Evolutionary conservation across 495 filamentous ascomycete species (phyloP).

Genomic region (Talaromyces nanjingensis): DNA sequence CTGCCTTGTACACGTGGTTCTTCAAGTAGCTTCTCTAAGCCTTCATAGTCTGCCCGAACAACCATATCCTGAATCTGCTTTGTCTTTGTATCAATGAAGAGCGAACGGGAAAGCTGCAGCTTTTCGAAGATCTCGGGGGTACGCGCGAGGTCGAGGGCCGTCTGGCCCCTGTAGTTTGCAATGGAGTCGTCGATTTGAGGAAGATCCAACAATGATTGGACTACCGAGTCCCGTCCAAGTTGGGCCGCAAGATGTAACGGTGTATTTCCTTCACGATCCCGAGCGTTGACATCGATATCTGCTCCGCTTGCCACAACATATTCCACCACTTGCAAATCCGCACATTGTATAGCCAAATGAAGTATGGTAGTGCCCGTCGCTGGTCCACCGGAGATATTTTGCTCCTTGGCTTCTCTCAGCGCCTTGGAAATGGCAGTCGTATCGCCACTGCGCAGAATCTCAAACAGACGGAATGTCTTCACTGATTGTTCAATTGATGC

Average conservation of each 20-base stretch:
- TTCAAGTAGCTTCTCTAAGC: conserved; percentile 68
- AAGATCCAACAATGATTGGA: conserved; percentile 72
- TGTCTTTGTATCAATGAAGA: conserved; percentile 83
- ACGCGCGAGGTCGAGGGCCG: conserved; percentile 80
- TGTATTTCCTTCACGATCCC: conserved; percentile 89
- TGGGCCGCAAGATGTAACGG: conserved; percentile 82
- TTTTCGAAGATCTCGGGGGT: conserved; percentile 94
- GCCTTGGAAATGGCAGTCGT: conserved; percentile 84
- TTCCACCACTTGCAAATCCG: conserved; percentile 92
- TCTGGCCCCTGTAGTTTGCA: conserved; percentile 80
- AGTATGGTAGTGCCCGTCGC: conserved; percentile 80
- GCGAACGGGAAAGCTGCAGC: conserved; percentile 80
- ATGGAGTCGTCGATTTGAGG: conserved; percentile 82
- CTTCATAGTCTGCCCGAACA: conserved; percentile 62
- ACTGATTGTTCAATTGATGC: conserved; percentile 88
- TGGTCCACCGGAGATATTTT: conserved; percentile 21
- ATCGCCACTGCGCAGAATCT: conserved; percentile 83
- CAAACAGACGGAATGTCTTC: conserved; percentile 86
- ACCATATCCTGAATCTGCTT: conserved; percentile 76
- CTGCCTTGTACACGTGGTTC: conserved; percentile 77
- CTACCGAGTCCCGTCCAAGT: conserved; percentile 70
- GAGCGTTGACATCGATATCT: conserved; percentile 74
- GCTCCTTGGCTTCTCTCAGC: conserved; percentile 61
- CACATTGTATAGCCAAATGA: conserved; percentile 95
- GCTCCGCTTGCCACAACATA: conserved; percentile 71